Evolutionary conservation across 179 eudicot species (phyloP), one percentile per base, ranked within the genome.

Genomic region (Carnegiea gigantea): DNA sequence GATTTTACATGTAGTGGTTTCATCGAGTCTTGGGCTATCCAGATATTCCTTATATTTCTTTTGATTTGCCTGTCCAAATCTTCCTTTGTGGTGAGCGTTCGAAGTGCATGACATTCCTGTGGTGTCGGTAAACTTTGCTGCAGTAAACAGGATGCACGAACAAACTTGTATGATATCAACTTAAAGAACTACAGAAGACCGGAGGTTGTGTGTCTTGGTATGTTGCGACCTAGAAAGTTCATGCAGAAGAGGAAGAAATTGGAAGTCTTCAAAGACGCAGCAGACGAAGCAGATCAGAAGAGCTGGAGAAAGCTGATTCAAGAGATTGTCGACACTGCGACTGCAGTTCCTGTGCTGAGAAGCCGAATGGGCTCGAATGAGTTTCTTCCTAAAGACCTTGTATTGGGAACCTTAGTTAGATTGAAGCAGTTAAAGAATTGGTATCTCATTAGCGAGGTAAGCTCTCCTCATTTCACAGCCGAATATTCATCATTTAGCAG

Each of bases 401-500:
- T 95, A 72, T 80, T 95, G 51, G 99, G 99, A 43, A 94, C 98
- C 75, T 86, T 95, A 54, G 93, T 91, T 78, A 89, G 99, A 80
- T 91, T 96, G 87, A 96, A 94, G 88, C 98, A 96, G 87, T 86
- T 92, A 62, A 96, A 92, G 91, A 96, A 90, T 84, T 96, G 99
- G 99, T 90, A 91, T 85, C 87, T 94, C 88, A 97, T 96, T 79
- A 76, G 97, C 46, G 97, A 95, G 98, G 99, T 95, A 81, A 59
- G 64, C 54, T 60, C 38, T 70, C 64, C 51, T 72, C 36, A 36
- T 33, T 33, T 20, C 28, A 62, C 53, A 9, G 23, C 44, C 59
- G 72, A 26, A 65, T 84, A 17, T 48, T 28, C 46, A 33, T 71
- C 59, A 77, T 78, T 79, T 59, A 4, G 33, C 40, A 21, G 12